Evolutionary conservation across 768 basidiomycete species (phyloP).

Genomic region (Calocybe cyanea): DNA sequence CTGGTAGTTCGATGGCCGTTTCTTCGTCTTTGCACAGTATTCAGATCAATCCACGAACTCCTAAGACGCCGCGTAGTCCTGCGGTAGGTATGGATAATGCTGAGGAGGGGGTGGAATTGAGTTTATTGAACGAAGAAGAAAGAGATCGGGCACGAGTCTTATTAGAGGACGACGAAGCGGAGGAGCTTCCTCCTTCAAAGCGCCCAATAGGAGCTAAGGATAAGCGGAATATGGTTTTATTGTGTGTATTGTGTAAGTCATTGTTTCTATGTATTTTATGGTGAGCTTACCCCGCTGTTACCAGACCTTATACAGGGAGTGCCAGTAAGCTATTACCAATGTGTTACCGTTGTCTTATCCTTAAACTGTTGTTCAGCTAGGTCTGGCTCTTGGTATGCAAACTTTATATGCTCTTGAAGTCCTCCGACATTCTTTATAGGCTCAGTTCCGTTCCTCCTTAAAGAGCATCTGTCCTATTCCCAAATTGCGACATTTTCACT

Average conservation of each 20-base stretch:
- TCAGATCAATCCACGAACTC: slow-evolving; percentile 53
- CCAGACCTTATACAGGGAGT: slow-evolving; percentile 83
- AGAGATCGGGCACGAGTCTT: slow-evolving; percentile 42
- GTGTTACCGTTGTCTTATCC: slow-evolving; percentile 10
- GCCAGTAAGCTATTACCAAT: slow-evolving; percentile 54
- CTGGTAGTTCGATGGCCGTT: slow-evolving; percentile 42
- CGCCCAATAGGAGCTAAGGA: slow-evolving; percentile 65
- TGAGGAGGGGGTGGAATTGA: slow-evolving; percentile 60
- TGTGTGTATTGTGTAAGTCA: slow-evolving; percentile 83
- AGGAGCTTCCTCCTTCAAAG: slow-evolving; percentile 29
- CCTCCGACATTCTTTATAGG: slow-evolving; percentile 40
- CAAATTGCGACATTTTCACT: slow-evolving; percentile 94
- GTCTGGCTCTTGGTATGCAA: slow-evolving; percentile 77
- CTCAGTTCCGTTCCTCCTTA: slow-evolving; percentile 93
- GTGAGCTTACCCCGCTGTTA: slow-evolving; percentile 9
- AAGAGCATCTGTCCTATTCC: slow-evolving; percentile 94
- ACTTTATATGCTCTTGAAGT: not conserved
- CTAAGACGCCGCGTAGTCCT: slow-evolving; percentile 39
- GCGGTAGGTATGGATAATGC: slow-evolving; percentile 30
- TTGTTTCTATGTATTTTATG: slow-evolving; percentile 1
- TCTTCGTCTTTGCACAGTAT: slow-evolving; percentile 59
- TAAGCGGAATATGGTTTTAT: slow-evolving; percentile 76
- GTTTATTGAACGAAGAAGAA: slow-evolving; percentile 56
- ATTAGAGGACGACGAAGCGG: slow-evolving; percentile 39
- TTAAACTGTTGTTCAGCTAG: slow-evolving; percentile 45